These are phyloP conservation scores for Cyberlindnera bimundalis DNA, from an alignment of 805 yeast genomes.

Conservation along the genomic window DNA sequence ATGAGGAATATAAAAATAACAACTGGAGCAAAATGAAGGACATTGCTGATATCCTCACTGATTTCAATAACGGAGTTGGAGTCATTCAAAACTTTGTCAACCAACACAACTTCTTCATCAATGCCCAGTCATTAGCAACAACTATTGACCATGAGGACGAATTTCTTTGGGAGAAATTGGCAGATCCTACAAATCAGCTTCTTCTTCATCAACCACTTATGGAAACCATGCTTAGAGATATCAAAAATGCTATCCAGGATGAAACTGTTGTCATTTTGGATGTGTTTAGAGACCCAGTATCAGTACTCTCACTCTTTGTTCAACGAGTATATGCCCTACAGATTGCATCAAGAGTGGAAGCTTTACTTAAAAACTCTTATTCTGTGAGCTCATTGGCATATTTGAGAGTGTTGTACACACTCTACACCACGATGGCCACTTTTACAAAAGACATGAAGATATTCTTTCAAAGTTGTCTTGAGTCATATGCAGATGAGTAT, in stretches of 20 bases:
- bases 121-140: slow-evolving; percentile 26
- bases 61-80: slow-evolving; percentile 80
- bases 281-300: slow-evolving; percentile 67
- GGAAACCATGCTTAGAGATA: slow-evolving; percentile 49
- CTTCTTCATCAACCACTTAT: slow-evolving; percentile 51
- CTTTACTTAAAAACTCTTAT: slow-evolving; percentile 58
- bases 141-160: slow-evolving; percentile 38
- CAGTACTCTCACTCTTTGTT: slow-evolving; percentile 64
- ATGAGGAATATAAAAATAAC: slow-evolving; percentile 65
- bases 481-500: slow-evolving; percentile 36
- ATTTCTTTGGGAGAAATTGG: slow-evolving; percentile 52
- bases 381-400: slow-evolving; percentile 66
- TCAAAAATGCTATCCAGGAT: slow-evolving; percentile 55
- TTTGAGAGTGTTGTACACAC: slow-evolving; percentile 67
- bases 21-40: slow-evolving; percentile 72
- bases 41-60: slow-evolving; percentile 67
- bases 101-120: slow-evolving; percentile 66
- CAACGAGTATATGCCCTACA: slow-evolving; percentile 77
- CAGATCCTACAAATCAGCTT: slow-evolving; percentile 54
- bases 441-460: slow-evolving; percentile 65
- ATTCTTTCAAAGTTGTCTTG: slow-evolving; percentile 43
- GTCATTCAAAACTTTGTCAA: slow-evolving; percentile 80
- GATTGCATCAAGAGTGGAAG: slow-evolving; percentile 51
- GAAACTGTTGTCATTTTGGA: slow-evolving; percentile 72
- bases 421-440: slow-evolving; percentile 55